Conservation (phyloP, 1,139 yeast genomes). For the Geotrichum aggregatum region DNA sequence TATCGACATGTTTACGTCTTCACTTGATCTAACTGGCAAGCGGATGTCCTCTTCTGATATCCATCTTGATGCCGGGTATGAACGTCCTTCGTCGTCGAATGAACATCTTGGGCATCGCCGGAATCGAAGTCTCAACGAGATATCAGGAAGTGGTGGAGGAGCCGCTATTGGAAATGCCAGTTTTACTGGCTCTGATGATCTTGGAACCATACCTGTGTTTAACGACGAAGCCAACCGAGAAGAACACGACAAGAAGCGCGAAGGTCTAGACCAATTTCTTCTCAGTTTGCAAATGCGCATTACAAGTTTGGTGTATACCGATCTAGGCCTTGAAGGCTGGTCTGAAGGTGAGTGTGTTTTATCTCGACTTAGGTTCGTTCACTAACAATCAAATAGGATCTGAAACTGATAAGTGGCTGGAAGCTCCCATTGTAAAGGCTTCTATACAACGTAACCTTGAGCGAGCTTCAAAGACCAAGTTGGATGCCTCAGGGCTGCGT, state of each 20-base stretch:
- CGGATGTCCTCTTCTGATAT: constrained; percentile 17
- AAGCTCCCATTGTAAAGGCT: constrained; percentile 27
- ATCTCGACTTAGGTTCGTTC: not conserved
- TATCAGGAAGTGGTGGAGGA: constrained; percentile 2
- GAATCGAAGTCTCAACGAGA: constrained; percentile 31
- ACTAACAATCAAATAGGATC: constrained; percentile 25
- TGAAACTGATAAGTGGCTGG: constrained; percentile 37
- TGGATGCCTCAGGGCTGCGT: constrained; percentile 2
- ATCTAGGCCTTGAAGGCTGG: constrained; percentile 34
- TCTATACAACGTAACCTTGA: constrained; percentile 11
- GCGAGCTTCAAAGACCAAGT: constrained; percentile 1
- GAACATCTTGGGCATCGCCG: constrained; percentile 26
- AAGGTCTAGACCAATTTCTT: constrained; percentile 28
- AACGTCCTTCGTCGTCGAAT: constrained; percentile 3
- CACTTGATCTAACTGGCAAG: constrained; percentile 19
- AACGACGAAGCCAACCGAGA: constrained; percentile 15
- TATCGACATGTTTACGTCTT: constrained; percentile 30
- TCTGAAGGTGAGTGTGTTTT: constrained; percentile 26
- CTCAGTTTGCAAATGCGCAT: constrained; percentile 33
- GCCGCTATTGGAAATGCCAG: constrained; percentile 9
- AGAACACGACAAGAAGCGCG: constrained; percentile 21
- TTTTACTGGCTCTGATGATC: constrained; percentile 10
- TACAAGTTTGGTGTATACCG: constrained; percentile 33
- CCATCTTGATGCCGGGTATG: constrained; percentile 6
- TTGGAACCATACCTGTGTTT: constrained; percentile 4